Base-by-base conservation (phyloP, 2,329 filamentous ascomycete genomes). In the Paraphoma sp. region DNA sequence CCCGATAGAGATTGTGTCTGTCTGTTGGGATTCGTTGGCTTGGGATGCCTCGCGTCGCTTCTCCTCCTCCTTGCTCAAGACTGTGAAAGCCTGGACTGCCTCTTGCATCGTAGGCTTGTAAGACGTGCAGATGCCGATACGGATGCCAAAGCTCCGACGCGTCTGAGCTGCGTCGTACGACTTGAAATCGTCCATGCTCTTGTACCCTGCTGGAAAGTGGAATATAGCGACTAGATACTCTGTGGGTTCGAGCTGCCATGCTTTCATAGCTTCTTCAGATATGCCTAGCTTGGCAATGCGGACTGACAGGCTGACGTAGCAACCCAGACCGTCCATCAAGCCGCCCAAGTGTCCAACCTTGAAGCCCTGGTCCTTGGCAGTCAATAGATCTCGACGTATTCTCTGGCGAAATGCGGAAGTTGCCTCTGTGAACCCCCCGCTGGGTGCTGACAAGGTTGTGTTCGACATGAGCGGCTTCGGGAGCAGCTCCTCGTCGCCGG, bases 171-270 rank as follows among this genome's bases (percentile, higher is more conserved):
- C 69, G 53, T 81, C 70, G 51, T 78, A 73, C 0, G 74, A 69
- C 12, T 85, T 70, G 9, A 90, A 72, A 0, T 84, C 71, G 14
- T 89, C 83, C 47, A 90, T 78, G 3, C 79, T 78, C 31, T 80
- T 82, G 73, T 96, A 96, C 0, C 80, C 82, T n/a, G 76, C 73
- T 0, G 81, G 77, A 62, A 90, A 90, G 36, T 84, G 84, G 43
- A 95, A 83, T 18, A 97, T 79, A 4, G 96, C 80, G 4, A 94
- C 84, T 40, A 96, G 74, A 67, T 94, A 93, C 33, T 93, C 88
- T 0, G 81, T 76, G 0, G 81, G 76, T 12, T 84, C 76, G 10
- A 97, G 73, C 57, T 89, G 84, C 93, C 93, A 97, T 1, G 92
- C 90, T 67, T 89, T 83, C 75, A 92, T 84, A 0, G 87, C 88